These are phyloP conservation scores for Darksidea phi DNA, from an alignment of 495 filamentous ascomycete species.

Conservation along the genomic window DNA sequence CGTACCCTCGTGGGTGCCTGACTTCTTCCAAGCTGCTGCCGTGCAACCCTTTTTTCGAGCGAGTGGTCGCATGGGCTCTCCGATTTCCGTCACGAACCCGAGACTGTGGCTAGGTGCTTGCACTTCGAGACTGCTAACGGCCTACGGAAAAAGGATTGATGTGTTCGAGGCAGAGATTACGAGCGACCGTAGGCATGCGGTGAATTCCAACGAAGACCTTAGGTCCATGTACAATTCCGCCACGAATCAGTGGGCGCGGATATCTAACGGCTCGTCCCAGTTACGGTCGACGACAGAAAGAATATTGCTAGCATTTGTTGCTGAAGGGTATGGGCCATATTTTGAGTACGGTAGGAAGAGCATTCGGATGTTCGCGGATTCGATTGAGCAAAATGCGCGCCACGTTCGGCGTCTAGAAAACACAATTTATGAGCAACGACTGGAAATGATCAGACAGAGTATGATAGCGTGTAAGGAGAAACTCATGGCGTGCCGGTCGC, in stretches of 20 bases:
- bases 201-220: not conserved
- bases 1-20: not conserved
- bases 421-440: not conserved
- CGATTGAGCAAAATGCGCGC: not conserved
- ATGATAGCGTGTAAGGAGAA: not conserved
- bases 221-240: not conserved
- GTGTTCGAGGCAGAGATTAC: not conserved
- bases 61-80: not conserved
- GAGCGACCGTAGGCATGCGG: not conserved
- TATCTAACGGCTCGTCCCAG: not conserved
- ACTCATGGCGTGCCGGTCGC: not conserved
- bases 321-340: not conserved
- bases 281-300: not conserved
- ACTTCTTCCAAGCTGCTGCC: not conserved
- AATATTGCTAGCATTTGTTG: not conserved
- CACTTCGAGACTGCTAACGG: not conserved
- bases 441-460: not conserved
- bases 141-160: not conserved
- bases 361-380: not conserved
- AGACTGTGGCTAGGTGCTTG: not conserved
- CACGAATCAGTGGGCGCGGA: not conserved
- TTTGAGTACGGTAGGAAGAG: not conserved
- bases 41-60: not conserved
- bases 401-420: not conserved
- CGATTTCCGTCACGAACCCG: not conserved